Conservation (phyloP, 805 yeast genomes). For the Wickerhamiella azymoides region DNA sequence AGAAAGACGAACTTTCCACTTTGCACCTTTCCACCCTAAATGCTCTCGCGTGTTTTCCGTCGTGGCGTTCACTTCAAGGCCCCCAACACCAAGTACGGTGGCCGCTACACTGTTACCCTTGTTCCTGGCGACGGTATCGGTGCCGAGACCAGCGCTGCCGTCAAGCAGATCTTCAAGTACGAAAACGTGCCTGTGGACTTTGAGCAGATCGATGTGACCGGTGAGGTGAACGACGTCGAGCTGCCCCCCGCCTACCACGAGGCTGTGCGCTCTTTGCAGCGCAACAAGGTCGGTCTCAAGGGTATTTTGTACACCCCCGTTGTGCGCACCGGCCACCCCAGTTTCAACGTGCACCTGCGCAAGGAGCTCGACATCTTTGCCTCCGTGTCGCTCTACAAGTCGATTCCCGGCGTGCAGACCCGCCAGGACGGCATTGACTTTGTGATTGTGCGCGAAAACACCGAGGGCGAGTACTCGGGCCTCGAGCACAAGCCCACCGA, state of each 20-base stretch:
- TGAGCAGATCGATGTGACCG: slow-evolving; percentile 57
- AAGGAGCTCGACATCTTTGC: slow-evolving; percentile 94
- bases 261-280: slow-evolving; percentile 81
- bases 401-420: slow-evolving; percentile 85
- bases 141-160: slow-evolving; percentile 88
- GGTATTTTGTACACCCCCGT: slow-evolving; percentile 90
- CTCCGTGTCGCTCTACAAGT: slow-evolving; percentile 83
- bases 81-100: slow-evolving; percentile 46
- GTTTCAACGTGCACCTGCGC: slow-evolving; percentile 91
- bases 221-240: slow-evolving; percentile 38
- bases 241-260: slow-evolving; percentile 52
- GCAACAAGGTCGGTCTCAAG: slow-evolving; percentile 94
- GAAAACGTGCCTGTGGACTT: slow-evolving; percentile 87
- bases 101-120: slow-evolving; percentile 83
- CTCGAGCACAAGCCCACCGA: slow-evolving; percentile 95
- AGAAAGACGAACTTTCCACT: not conserved
- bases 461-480: slow-evolving; percentile 99
- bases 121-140: slow-evolving; percentile 98
- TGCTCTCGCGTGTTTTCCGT: slow-evolving; percentile 6
- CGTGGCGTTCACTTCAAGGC: slow-evolving; percentile 12
- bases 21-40: not conserved
- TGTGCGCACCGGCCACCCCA: slow-evolving; percentile 61
- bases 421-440: slow-evolving; percentile 80
- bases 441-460: slow-evolving; percentile 95
- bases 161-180: slow-evolving; percentile 72